Percentiles rank a stretch among this genome's conserved stretches.
phyloP scores from a whole-genome alignment of 306 rosid genomes.

The Fragaria nilgerrensis region DNA sequence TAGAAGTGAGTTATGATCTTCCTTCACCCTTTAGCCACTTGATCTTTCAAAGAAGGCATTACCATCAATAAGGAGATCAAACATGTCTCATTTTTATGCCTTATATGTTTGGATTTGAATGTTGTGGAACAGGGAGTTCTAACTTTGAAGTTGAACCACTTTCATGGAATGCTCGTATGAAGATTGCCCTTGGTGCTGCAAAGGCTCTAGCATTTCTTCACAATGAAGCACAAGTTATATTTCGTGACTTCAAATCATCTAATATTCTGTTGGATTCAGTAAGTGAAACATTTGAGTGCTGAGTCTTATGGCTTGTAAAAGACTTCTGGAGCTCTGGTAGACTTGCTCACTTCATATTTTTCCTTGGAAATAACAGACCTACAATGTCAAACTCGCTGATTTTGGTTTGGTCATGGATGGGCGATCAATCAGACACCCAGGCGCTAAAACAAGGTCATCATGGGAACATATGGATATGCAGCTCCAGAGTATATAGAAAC shows the following conservation, averaged over 20 bases:
- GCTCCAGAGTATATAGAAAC: constrained; percentile 94
- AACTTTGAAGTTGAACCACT: constrained; percentile 57
- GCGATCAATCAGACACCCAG: constrained; percentile 49
- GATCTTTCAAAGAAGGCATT: background rate
- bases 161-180: constrained; percentile 78
- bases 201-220: constrained; percentile 92
- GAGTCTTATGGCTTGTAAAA: background rate
- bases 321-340: constrained; percentile 20
- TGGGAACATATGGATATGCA: constrained; percentile 94
- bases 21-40: constrained; percentile 3
- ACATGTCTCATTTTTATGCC: background rate
- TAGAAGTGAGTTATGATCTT: constrained; percentile 64
- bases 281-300: constrained; percentile 22
- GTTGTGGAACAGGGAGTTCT: constrained; percentile 60
- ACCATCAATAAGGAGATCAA: constrained; percentile 12
- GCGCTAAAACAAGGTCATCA: constrained; percentile 78
- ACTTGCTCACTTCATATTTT: constrained; percentile 11
- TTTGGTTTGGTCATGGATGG: constrained; percentile 93
- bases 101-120: background rate
- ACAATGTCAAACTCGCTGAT: constrained; percentile 73
- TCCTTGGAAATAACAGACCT: constrained; percentile 43
- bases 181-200: constrained; percentile 89
- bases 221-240: constrained; percentile 83
- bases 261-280: constrained; percentile 81
- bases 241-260: constrained; percentile 80